Base-by-base conservation (phyloP, 2,329 filamentous ascomycete species). In the Aureobasidium subglaciale region DNA sequence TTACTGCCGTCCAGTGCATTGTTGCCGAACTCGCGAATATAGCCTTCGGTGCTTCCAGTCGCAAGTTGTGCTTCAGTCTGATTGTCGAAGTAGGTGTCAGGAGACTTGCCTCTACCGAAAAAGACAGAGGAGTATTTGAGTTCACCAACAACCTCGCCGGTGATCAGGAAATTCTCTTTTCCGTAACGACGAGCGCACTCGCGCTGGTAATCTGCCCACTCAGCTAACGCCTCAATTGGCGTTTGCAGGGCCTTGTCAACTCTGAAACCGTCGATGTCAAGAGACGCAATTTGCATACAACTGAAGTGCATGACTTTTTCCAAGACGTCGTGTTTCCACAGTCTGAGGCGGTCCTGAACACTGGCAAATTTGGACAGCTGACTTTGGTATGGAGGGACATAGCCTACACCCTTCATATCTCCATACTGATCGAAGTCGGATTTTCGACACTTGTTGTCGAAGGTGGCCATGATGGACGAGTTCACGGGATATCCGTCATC, bases 231-330 rank as follows among this genome's bases (percentile, higher is more conserved):
- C 63, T 85, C 83, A 5, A 84, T 75, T 0, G 83, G 84, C 10
- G 80, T 76, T 62, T 85, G 82, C 9, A 81, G 78, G 2, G 81
- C 83, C 66, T 86, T 86, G 68, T 86, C 83, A 67, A 84, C 82
- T 50, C 83, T 78, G 63, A 82, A 84, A 0, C 82, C 83, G 62
- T 86, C 83, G 54, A 86, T 79, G 62, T 86, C 83, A 15, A 86
- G 71, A 59, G 77, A 79, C 20, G 73, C 69, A 55, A 86, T 83
- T 25, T 80, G 74, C 66, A 85, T 80, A 67, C 83, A 86, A 1
- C 81, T 83, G 62, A 85, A 82, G 40, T 76, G 77, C 60, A 79
- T 76, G 57, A 86, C 70, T 60, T 80, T 81, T 46, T 78, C 73
- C 25, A 77, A 70, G 0, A 85, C 82, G 15, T 76, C 75, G 4